phyloP scores from a whole-genome alignment of 352 stramenopile genomes.

The Phytophthora hibernalis region DNA sequence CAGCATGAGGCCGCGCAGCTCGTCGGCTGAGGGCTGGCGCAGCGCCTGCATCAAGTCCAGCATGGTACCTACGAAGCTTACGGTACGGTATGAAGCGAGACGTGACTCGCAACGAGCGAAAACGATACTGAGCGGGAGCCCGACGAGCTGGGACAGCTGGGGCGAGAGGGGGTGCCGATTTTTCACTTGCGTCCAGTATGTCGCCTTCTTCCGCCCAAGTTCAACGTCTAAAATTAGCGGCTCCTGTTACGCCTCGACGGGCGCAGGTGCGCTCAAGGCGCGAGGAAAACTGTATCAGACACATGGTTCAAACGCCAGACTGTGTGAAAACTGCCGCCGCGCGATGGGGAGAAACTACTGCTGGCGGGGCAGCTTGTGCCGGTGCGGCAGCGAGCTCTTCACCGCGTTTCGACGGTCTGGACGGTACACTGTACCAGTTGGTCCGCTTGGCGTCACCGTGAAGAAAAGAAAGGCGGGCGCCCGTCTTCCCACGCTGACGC shows the following conservation, averaged over 20 bases:
- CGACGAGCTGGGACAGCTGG: conserved; percentile 11
- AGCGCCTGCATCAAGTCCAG: conserved; percentile 43
- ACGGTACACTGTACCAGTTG: conserved; percentile 31
- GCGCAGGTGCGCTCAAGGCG: not conserved
- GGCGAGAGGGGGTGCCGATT: not conserved
- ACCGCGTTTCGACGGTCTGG: conserved; percentile 24
- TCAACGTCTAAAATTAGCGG: conserved; percentile 28
- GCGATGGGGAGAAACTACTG: not conserved
- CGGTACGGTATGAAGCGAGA: too few relatives aligned
- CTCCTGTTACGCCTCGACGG: not conserved
- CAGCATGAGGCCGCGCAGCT: conserved; percentile 38
- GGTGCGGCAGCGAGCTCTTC: conserved; percentile 16
- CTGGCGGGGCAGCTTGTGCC: conserved; percentile 5
- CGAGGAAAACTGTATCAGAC: conserved; percentile 1
- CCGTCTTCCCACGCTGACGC: conserved; percentile 26
- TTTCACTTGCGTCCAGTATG: conserved; percentile 25
- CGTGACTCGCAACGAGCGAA: not conserved
- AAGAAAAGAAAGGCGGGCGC: conserved; percentile 15
- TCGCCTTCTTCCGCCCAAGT: conserved; percentile 27
- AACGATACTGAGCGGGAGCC: conserved; percentile 2
- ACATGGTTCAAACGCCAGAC: not conserved
- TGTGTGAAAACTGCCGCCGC: not conserved
- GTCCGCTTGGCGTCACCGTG: conserved; percentile 8
- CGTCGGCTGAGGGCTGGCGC: conserved; percentile 16
- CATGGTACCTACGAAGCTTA: conserved; percentile 29